A percentile compares a stretch with the other conserved stretches of the same genome.
Conservation (phyloP, 495 filamentous ascomycete genomes). For the Xylaria nigripes region DNA sequence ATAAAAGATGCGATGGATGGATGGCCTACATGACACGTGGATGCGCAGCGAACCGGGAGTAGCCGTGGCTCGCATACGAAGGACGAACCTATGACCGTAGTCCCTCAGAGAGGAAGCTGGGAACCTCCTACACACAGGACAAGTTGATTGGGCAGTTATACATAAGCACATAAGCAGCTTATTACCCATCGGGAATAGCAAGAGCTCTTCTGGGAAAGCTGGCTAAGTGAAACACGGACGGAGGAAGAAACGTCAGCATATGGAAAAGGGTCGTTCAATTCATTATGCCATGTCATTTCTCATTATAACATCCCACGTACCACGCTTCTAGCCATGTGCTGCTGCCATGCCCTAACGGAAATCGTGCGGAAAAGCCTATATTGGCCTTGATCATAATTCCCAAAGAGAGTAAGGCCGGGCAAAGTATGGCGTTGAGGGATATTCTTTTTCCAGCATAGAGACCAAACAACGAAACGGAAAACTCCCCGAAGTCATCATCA, state of each 20-base stretch:
- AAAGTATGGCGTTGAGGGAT: neutral
- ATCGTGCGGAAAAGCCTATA: neutral
- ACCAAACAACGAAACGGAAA: constrained; percentile 11
- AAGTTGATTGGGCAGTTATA: neutral
- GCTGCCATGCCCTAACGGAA: constrained; percentile 3
- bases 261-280: constrained; percentile 10
- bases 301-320: constrained; percentile 10
- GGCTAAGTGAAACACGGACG: neutral
- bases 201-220: neutral
- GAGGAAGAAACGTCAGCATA: neutral
- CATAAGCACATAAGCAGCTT: neutral
- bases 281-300: constrained; percentile 15
- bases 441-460: constrained; percentile 1
- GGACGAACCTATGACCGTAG: neutral
- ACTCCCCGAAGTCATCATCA: constrained; percentile 11
- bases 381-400: constrained; percentile 6
- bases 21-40: neutral
- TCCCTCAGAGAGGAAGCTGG: neutral
- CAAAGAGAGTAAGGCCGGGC: neutral
- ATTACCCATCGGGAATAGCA: neutral
- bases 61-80: neutral
- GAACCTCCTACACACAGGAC: neutral
- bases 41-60: neutral
- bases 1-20: neutral
- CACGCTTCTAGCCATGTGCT: constrained; percentile 8